Evolutionary conservation across 257 asterid species (phyloP).

Genomic region (Orobanche coerulescens): DNA sequence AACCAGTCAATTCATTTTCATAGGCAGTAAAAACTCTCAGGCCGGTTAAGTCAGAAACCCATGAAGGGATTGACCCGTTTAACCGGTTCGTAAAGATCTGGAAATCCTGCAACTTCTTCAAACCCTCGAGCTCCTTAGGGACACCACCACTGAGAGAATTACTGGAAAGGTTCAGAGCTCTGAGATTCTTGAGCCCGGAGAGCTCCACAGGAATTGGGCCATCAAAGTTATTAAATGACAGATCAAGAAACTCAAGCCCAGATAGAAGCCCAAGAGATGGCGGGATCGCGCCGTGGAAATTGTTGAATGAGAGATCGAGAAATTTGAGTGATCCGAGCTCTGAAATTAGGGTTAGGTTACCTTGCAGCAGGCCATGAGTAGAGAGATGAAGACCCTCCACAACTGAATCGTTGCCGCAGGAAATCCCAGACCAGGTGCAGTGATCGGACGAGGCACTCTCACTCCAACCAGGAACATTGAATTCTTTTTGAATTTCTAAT

Average conservation of each 20-base stretch:
- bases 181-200: slow-evolving; percentile 45
- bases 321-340: slow-evolving; percentile 64
- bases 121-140: slow-evolving; percentile 57
- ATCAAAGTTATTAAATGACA: slow-evolving; percentile 63
- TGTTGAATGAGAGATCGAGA: slow-evolving; percentile 84
- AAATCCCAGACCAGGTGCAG: slow-evolving; percentile 76
- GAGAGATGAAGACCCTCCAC: slow-evolving; percentile 84
- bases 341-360: slow-evolving; percentile 68
- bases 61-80: slow-evolving; percentile 73
- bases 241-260: slow-evolving; percentile 81
- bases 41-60: slow-evolving; percentile 63
- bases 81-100: slow-evolving; percentile 58
- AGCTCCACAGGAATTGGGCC: slow-evolving; percentile 61
- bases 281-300: slow-evolving; percentile 66
- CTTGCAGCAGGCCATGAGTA: slow-evolving; percentile 58
- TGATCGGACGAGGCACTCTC: slow-evolving; percentile 37
- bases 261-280: slow-evolving; percentile 49
- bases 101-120: slow-evolving; percentile 54
- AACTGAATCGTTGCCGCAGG: slow-evolving; percentile 54
- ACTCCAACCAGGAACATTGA: slow-evolving; percentile 60
- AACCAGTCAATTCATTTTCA: slow-evolving; percentile 71
- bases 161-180: slow-evolving; percentile 59
- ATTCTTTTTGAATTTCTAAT: slow-evolving; percentile 51
- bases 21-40: slow-evolving; percentile 72
- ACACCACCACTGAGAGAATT: slow-evolving; percentile 51